Base-by-base conservation (phyloP, 139 green algal genomes). In the Chlorella vulgaris region DNA sequence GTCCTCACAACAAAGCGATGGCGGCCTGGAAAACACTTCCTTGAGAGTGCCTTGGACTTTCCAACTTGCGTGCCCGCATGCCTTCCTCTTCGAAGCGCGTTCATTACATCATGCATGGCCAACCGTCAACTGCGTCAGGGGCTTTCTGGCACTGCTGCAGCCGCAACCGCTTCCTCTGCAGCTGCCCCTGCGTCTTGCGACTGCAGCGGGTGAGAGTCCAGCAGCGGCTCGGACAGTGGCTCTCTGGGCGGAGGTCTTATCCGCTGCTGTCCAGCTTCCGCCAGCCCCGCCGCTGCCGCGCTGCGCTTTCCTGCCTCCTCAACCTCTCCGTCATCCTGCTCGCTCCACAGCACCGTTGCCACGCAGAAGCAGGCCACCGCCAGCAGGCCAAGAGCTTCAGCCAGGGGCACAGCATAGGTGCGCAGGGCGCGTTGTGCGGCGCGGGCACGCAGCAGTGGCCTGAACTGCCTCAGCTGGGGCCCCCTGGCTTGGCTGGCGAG, bases 401-500 rank as follows among this genome's bases (percentile, higher is more conserved):
- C 58, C 19, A 39, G 38, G 0, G 61, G 74, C 8, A 18, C 55
- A 18, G 58, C 74, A 8, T 35, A 58, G 3, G 2, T 15, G 6
- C 33, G 38, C 39, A 80, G 74, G 28, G 42, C 40, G 3, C 38
- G 35, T 38, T 69, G 28, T 4, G 42, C 61, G 13, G 76, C 76
- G 2, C 42, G 61, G 39, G 66, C 77, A 3, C 35, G n/a, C 29
- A 78, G 67, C 38, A 83, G 67, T 7, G 78, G 67, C 21, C 15
- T 21, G 21, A 83, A 71, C n/a, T 47, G 38, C 6, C 22, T 33
- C 50, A 83, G 55, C 68, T 83, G 68, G 7, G 38, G 2, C 1
- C 4, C 5, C 24, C 7, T 61, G 2, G 78, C 78, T 53, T 78
- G 51, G 43, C 61, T 74, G 21, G 40, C n/a, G 61, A 88, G 85